Base-by-base conservation (phyloP, 345 rosid genomes). In the Pseudoturritis turrita region DNA sequence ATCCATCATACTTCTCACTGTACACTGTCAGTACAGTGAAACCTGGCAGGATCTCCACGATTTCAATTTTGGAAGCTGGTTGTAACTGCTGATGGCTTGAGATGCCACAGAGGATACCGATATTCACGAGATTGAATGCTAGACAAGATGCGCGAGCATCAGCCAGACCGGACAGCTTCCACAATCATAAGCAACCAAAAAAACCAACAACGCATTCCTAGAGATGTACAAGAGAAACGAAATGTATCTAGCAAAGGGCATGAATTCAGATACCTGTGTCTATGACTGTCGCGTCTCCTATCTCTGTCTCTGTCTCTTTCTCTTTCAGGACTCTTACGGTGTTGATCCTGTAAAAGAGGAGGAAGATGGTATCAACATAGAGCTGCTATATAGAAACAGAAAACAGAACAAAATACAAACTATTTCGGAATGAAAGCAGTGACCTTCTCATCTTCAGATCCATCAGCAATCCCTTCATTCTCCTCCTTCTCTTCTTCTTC, bases 1-100 rank as follows among this genome's bases (percentile, higher is more conserved):
- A 94, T 89, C 95, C 92, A 82, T 91, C 89, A 91, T 85, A 94
- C 97, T 94, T 91, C 92, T 94, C 92, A 35, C 95, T 86, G 97
- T 85, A 91, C 97, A 87, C 94, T 94, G 95, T 63, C 97, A 89
- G 89, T 91, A 71, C 96, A 91, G 97, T 88, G 85, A 91, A 84
- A 94, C 98, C 98, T 91, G 97, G 84, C 76, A 81, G 91, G 92
- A 91, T 86, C 96, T 79, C 28, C 10, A 7, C 4, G 46, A 22
- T 17, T 47, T 89, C 53, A 51, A 77, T 94, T 29, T 91, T 45
- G 95, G 98, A 94, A 90, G 98, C 91, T 79, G 82, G 61, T 1
- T 77, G 65, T 11, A 57, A 17, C 79, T 78, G 71, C 71, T 81
- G 71, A 77, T 76, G 85, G 90, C 94, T 76, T 84, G 59, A 80